These are phyloP conservation scores for Balakata baccata DNA, from an alignment of 345 rosid species.

Conservation along the genomic window DNA sequence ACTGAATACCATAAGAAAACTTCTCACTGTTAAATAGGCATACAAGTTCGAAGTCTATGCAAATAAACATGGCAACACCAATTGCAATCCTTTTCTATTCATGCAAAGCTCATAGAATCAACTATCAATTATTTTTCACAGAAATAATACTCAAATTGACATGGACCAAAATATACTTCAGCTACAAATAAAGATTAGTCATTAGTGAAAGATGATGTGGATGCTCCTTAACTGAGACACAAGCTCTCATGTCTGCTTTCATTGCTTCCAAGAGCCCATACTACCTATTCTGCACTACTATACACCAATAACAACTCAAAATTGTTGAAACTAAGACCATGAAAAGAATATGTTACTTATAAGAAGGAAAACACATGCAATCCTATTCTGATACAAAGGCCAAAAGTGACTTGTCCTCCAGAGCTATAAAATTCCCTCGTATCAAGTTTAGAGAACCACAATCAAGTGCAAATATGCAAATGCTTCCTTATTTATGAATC, in stretches of 20 bases:
- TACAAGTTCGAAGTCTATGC: conserved; percentile 8
- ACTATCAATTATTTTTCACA: neutral
- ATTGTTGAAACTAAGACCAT: neutral
- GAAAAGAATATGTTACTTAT: neutral
- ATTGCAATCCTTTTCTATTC: conserved; percentile 4
- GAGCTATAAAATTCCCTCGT: neutral
- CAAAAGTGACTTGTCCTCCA: neutral
- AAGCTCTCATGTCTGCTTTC: neutral
- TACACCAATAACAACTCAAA: neutral
- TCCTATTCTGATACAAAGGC: neutral
- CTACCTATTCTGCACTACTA: neutral
- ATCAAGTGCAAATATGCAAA: conserved; percentile 4
- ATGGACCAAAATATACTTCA: neutral
- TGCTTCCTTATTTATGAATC: neutral
- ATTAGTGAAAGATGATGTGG: neutral
- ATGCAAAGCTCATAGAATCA: neutral
- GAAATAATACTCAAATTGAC: conserved; percentile 1
- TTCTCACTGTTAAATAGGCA: neutral
- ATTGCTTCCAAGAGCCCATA: neutral
- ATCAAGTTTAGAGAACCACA: conserved; percentile 8
- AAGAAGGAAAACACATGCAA: neutral
- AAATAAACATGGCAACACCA: conserved; percentile 12
- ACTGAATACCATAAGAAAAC: conserved; percentile 2
- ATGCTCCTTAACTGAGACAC: neutral
- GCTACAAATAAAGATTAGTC: neutral